phyloP scores from a whole-genome alignment of 495 filamentous ascomycete species.

The Trichoderma orchidacearum region DNA sequence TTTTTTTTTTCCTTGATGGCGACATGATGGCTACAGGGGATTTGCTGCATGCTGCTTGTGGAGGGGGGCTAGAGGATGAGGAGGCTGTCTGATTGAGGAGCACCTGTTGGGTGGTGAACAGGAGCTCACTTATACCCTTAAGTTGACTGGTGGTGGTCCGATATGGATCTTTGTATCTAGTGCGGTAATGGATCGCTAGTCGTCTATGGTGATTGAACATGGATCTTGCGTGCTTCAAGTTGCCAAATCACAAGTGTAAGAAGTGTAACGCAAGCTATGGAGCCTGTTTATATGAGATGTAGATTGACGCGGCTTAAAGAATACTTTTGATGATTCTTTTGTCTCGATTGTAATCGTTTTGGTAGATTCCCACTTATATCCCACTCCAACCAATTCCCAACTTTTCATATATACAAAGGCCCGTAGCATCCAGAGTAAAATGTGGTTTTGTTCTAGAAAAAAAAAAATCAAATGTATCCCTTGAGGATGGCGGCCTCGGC shows the following conservation, averaged over 20 bases:
- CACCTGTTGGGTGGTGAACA: neutral
- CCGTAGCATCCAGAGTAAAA: neutral
- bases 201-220: too few relatives aligned
- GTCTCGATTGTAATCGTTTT: too few relatives aligned
- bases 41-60: neutral
- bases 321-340: too few relatives aligned
- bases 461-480: constrained; percentile 52
- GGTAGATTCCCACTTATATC: too few relatives aligned
- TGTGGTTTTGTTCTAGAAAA: neutral
- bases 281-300: too few relatives aligned
- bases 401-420: neutral
- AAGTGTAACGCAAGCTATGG: too few relatives aligned
- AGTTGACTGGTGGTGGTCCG: neutral
- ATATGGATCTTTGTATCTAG: neutral
- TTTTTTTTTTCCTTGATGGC: neutral
- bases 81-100: neutral
- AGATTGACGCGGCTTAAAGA: too few relatives aligned
- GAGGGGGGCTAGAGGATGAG: neutral
- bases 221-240: too few relatives aligned
- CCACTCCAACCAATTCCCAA: too few relatives aligned
- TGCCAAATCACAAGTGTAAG: too few relatives aligned
- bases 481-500: constrained; percentile 86
- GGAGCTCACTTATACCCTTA: neutral
- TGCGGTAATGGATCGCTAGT: neutral
- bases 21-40: neutral